Conservation (phyloP, 495 filamentous ascomycete genomes). For the Letharia lupina region DNA sequence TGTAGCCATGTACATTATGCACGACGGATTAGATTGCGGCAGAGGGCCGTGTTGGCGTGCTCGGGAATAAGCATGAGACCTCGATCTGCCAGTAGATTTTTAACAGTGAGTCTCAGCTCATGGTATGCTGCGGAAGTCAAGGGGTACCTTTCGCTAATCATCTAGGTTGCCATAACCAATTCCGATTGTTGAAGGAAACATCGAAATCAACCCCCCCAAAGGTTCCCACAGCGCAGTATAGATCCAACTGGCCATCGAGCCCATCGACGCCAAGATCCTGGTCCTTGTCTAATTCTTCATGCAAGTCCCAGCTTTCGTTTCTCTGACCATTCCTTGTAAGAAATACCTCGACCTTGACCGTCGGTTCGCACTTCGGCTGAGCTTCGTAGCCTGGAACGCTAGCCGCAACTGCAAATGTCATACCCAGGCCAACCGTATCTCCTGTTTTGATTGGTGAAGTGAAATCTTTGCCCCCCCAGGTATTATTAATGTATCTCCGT, state of each 20-base stretch:
- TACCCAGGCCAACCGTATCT: constrained; percentile 59
- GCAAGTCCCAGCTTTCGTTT: constrained; percentile 66
- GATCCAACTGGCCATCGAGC: constrained; percentile 69
- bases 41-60: constrained; percentile 10
- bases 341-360: constrained; percentile 55
- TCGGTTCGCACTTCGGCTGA: constrained; percentile 20
- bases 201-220: constrained; percentile 68
- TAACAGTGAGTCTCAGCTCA: not conserved
- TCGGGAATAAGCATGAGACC: constrained; percentile 3
- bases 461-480: constrained; percentile 73
- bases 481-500: constrained; percentile 76
- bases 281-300: constrained; percentile 70
- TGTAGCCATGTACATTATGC: constrained; percentile 2
- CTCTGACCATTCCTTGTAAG: constrained; percentile 63
- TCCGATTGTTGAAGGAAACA: constrained; percentile 50
- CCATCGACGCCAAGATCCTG: constrained; percentile 57
- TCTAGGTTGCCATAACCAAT: constrained; percentile 36
- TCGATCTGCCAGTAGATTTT: not conserved
- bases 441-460: constrained; percentile 43
- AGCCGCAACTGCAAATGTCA: constrained; percentile 48
- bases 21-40: constrained; percentile 14
- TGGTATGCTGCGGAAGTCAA: not conserved
- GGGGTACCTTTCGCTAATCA: constrained; percentile 11
- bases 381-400: constrained; percentile 26
- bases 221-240: constrained; percentile 71